Conservation (phyloP, 306 rosid genomes). For the Cicer chorassanicum region DNA sequence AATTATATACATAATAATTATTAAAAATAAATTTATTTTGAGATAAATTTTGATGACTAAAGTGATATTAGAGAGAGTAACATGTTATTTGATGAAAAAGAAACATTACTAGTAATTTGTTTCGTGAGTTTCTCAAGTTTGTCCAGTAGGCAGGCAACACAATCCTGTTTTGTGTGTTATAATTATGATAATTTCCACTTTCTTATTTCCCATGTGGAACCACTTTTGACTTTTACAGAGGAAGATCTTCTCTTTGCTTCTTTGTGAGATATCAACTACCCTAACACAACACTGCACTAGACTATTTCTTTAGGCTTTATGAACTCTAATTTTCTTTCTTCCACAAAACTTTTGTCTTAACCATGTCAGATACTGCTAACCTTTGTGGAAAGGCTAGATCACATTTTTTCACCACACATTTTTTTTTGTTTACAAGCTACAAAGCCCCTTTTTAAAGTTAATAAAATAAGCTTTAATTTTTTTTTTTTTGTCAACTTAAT, state of each 20-base stretch:
- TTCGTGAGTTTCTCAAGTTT: slow-evolving; percentile 48
- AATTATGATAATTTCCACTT: slow-evolving; percentile 46
- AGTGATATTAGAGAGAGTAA: too few species aligned
- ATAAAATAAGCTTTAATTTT: neutral
- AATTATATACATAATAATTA: too few species aligned
- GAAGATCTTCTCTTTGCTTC: slow-evolving; percentile 42
- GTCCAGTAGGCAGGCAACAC: slow-evolving; percentile 61
- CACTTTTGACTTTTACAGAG: slow-evolving; percentile 49
- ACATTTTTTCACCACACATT: slow-evolving; percentile 31
- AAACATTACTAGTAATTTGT: slow-evolving; percentile 39
- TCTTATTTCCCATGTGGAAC: slow-evolving; percentile 48
- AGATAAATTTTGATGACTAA: too few species aligned
- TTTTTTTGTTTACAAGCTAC: neutral
- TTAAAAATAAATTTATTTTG: too few species aligned
- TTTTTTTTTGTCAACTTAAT: too few species aligned
- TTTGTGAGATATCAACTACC: slow-evolving; percentile 41
- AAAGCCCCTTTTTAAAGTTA: slow-evolving; percentile 7
- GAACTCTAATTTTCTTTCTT: neutral
- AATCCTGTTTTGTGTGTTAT: slow-evolving; percentile 47
- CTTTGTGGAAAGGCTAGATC: slow-evolving; percentile 39
- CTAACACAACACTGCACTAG: neutral
- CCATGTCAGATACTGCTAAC: slow-evolving; percentile 38
- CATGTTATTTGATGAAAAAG: slow-evolving; percentile 37
- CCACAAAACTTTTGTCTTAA: slow-evolving; percentile 28
- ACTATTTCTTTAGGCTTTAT: neutral